Evolutionary conservation across 2,329 filamentous ascomycete species (phyloP), one percentile per base, ranked within the genome.

Genomic region (Colletotrichum viniferum): DNA sequence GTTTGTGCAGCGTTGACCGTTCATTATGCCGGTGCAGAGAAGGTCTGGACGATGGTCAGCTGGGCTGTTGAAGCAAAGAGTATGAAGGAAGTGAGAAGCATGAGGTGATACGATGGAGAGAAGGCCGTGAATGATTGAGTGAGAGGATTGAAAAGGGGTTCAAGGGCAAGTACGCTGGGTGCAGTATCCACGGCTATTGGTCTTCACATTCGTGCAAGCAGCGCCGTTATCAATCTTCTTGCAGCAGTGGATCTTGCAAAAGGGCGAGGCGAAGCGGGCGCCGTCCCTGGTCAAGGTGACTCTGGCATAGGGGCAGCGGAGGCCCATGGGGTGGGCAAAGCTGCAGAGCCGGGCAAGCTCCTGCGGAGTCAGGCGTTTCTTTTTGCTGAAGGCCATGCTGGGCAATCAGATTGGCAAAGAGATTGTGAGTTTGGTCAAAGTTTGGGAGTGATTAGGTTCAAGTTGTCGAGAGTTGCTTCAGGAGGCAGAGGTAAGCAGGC

Each of bases 221-320:
- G 71, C 61, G 18, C 52, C 43, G 43, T 69, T 55, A 6, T 74
- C 60, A n/a, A 77, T 63, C 77, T 71, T 77, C 24, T 63, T 77
- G 66, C 77, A 77, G 62, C 77, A 77, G 66, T 77, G 77, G 7
- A 70, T 32, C 26, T 64, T 75, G 71, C 77, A 77, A 48, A 62
- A 77, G 18, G 64, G 65, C 18, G 74, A 77, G 1, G 30, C 16
- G 5, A 38, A 73, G 7, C 48, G 66, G 10, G 12, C 43, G 21
- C 69, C 72, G 16, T 76, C 77, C 28, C 68, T 77, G 21, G 38
- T 67, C 18, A 77, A 62, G 18, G 61, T 75, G 21, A 76, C 71
- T 38, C 58, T 73, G 28, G 13, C 10, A 24, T 76, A 48, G 36
- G 55, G 38, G 24, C 77, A 77, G 18, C 75, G 71, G n/a, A 52